Evolutionary conservation across 345 rosid species (phyloP), one percentile per base, ranked within the genome.

Genomic region (Pistacia integerrima): DNA sequence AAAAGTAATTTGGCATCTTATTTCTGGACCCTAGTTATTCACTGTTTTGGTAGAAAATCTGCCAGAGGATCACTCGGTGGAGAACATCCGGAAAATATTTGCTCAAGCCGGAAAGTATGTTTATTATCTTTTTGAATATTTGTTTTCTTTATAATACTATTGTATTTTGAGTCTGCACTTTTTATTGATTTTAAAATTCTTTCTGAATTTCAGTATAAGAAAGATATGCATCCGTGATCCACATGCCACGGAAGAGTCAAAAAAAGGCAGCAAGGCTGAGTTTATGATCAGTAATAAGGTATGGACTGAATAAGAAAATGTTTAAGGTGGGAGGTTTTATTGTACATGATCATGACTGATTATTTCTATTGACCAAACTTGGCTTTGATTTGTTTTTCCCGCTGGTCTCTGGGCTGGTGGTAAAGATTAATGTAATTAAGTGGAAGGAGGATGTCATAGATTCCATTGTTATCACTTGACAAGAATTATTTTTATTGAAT

Each of bases 31-130:
- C 70, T 82, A 95, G 99, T 81, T 85, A 57, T 87, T 74, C 84
- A 90, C 97, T 82, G 99, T 93, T 80, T 82, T 95, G 89, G 94
- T 90, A 74, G 99, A 95, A 85, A 95, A 95, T 77, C 85, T 95
- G 81, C 99, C 99, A 17, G 91, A 84, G 74, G 94, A 93, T 87
- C 96, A 90, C 84, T 92, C 98, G 11, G 83, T 81, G 60, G 88
- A 86, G 83, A 93, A 90, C 79, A 84, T 95, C 61, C 76, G 74
- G 67, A 84, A 78, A 80, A 84, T 92, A 64, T 95, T 92, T 83
- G 84, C 88, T 33, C 89, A 82, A 83, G 96, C 88, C 64, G 99
- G 99, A 86, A 89, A 80, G 99, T 95, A 90, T 48, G 84, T 17
- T 35, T 56, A 11, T 68, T 64, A 35, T 76, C 74, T 63, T 14